Conservation (phyloP, 1,284 basidiomycete genomes). For the Crucibulum parvulum region DNA sequence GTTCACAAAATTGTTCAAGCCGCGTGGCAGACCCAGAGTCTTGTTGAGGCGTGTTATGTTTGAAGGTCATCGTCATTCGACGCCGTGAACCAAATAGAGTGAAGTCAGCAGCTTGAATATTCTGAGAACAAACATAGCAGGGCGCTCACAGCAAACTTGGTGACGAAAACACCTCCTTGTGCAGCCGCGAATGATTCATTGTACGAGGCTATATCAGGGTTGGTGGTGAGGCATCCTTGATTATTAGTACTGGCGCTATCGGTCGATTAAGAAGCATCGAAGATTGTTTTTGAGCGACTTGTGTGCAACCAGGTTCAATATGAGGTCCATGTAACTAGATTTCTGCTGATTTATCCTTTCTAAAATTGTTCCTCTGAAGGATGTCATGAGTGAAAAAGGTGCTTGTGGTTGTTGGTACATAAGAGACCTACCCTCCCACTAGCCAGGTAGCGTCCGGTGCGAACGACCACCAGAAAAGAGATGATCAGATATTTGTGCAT, state of each 20-base stretch:
- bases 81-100: no score
- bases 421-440: not conserved
- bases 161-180: slow-evolving; percentile 77
- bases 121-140: slow-evolving; percentile 7
- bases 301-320: slow-evolving; percentile 58
- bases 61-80: not conserved
- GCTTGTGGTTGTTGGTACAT: not conserved
- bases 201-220: slow-evolving; percentile 61
- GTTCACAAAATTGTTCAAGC: no score
- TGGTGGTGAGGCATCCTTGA: slow-evolving; percentile 66
- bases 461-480: not conserved
- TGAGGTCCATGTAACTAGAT: slow-evolving; percentile 75
- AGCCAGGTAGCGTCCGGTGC: not conserved
- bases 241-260: slow-evolving; percentile 68
- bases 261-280: slow-evolving; percentile 61
- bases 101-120: not conserved
- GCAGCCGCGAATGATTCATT: slow-evolving; percentile 67
- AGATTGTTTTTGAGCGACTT: slow-evolving; percentile 53
- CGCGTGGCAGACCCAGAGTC: no score
- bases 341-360: slow-evolving; percentile 73
- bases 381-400: no score
- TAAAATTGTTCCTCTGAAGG: slow-evolving; percentile 67
- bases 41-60: not conserved
- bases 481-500: no score
- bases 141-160: slow-evolving; percentile 65